These are phyloP conservation scores for Thraustotheca clavata DNA, from an alignment of 352 stramenopile genomes.

Conservation along the genomic window DNA sequence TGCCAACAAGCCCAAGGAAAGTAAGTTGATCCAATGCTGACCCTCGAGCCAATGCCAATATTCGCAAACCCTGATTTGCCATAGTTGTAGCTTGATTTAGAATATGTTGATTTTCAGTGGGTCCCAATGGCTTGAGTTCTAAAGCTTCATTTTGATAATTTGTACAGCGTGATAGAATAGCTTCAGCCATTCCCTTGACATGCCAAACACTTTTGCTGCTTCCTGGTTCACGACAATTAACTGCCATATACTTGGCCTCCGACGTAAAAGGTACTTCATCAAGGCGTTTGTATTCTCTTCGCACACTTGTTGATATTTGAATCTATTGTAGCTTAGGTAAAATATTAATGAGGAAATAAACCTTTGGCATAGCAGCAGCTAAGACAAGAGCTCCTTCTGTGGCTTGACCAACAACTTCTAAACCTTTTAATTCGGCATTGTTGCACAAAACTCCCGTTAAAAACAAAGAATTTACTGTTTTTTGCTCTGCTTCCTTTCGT, in stretches of 20 bases:
- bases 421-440: conserved; percentile 55
- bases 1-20: conserved; percentile 90
- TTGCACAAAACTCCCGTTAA: conserved; percentile 69
- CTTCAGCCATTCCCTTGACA: conserved; percentile 77
- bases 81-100: conserved; percentile 52
- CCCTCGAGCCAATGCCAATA: conserved; percentile 86
- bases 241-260: conserved; percentile 96
- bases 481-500: conserved; percentile 29
- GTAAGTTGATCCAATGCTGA: conserved; percentile 79
- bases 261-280: conserved; percentile 93
- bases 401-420: conserved; percentile 71
- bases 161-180: conserved; percentile 62
- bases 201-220: conserved; percentile 54
- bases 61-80: conserved; percentile 67
- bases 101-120: conserved; percentile 53
- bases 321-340: conserved; percentile 36
- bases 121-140: conserved; percentile 51
- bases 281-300: conserved; percentile 55
- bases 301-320: conserved; percentile 33
- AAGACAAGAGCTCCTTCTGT: conserved; percentile 68
- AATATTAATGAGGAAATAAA: background rate
- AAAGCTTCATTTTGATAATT: conserved; percentile 69
- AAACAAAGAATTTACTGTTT: conserved; percentile 53
- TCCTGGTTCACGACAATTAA: conserved; percentile 51
- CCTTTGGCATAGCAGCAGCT: conserved; percentile 27